These are phyloP conservation scores for Erodium maritimum DNA, from an alignment of 345 rosid species.

Conservation along the genomic window DNA sequence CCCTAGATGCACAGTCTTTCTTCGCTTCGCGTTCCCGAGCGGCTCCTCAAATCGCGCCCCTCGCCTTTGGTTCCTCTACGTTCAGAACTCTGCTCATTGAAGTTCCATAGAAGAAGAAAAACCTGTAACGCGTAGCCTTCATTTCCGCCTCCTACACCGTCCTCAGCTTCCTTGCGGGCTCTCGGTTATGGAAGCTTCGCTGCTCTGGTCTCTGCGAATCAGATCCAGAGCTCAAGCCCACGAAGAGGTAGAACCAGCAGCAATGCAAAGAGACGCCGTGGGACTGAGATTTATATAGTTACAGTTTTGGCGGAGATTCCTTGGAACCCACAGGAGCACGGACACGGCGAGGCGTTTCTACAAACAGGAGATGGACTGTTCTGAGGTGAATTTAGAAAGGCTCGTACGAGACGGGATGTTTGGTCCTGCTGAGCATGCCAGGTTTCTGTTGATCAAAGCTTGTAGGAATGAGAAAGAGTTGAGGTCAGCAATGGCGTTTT, in stretches of 20 bases:
- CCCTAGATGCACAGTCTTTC: too few relatives aligned
- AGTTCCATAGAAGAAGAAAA: too few relatives aligned
- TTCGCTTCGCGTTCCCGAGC: too few relatives aligned
- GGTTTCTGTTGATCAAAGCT: conserved; percentile 51
- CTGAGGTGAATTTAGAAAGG: conserved; percentile 35
- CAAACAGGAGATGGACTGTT: conserved; percentile 40
- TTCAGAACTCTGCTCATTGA: too few relatives aligned
- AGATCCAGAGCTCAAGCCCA: neutral
- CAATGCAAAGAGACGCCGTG: neutral
- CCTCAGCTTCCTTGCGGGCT: neutral
- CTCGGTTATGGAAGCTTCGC: neutral
- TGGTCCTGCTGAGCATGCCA: conserved; percentile 36
- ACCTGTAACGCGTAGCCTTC: neutral
- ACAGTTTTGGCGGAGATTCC: neutral
- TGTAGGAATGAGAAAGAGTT: conserved; percentile 35
- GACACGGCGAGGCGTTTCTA: conserved; percentile 25
- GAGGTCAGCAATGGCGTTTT: conserved; percentile 30
- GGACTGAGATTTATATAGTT: neutral
- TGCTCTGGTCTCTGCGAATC: neutral
- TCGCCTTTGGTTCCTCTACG: neutral
- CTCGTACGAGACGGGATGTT: conserved; percentile 28
- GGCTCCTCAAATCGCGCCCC: neutral
- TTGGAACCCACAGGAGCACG: conserved; percentile 24
- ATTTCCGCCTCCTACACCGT: neutral
- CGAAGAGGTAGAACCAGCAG: neutral